A percentile compares a stretch with the other conserved stretches of the same genome.
phyloP scores from a whole-genome alignment of 306 rosid genomes.

The Prinsepia uniflora region DNA sequence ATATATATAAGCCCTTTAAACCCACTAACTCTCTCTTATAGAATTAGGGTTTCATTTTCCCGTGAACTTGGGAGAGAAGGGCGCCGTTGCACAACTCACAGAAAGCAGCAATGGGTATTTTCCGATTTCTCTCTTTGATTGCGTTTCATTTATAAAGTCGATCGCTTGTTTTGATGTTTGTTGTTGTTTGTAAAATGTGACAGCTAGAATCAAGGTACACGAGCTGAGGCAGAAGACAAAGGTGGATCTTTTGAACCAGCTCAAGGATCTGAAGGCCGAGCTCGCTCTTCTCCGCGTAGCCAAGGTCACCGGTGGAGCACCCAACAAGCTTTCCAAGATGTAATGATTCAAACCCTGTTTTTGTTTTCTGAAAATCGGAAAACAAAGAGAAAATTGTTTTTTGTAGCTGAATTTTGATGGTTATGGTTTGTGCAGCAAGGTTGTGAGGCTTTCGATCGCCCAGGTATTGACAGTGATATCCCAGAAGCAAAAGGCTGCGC shows the following conservation, averaged over 20 bases:
- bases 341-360: slow-evolving; percentile 10
- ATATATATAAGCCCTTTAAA: background rate
- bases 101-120: slow-evolving; percentile 50
- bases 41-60: slow-evolving; percentile 39
- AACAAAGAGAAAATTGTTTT: background rate
- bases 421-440: slow-evolving; percentile 54
- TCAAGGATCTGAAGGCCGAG: slow-evolving; percentile 95
- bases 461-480: slow-evolving; percentile 96
- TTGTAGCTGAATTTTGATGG: background rate
- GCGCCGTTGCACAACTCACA: slow-evolving; percentile 31
- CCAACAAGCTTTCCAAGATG: slow-evolving; percentile 99
- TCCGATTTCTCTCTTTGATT: background rate
- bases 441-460: slow-evolving; percentile 86
- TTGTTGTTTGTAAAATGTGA: background rate
- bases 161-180: background rate
- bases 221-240: slow-evolving; percentile 85
- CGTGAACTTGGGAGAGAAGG: slow-evolving; percentile 9
- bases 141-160: background rate
- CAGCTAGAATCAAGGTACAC: slow-evolving; percentile 96
- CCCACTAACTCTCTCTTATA: background rate
- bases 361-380: background rate
- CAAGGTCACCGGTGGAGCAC: slow-evolving; percentile 97
- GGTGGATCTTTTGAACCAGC: slow-evolving; percentile 66
- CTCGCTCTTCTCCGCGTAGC: slow-evolving; percentile 92
- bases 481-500: slow-evolving; percentile 86